Evolutionary conservation across 768 basidiomycete species (phyloP), one percentile per base, ranked within the genome.

Genomic region (Pleurotus sapidus): DNA sequence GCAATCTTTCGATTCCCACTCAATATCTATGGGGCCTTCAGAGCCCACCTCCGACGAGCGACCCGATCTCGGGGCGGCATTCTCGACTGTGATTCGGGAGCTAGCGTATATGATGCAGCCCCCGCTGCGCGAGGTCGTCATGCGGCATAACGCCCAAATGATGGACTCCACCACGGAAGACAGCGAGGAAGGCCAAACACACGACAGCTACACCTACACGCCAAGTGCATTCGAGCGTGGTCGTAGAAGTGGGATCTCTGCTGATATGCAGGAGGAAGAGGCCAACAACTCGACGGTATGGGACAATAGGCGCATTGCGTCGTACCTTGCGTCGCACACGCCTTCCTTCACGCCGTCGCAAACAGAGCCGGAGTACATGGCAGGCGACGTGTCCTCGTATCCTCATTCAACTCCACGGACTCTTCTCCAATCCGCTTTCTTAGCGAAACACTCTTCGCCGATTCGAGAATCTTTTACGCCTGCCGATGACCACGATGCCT

Each of bases 1-100:
- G 2, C 37, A 53, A 15, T 53, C 51, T 5, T 54, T 54, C 51
- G 51, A 54, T 24, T 54, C 51, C 11, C 20, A 25, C 24, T 54
- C 51, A 3, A 54, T 54, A 40, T 54, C 51, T 20, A 54, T 54
- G 51, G 51, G 7, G 3, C 51, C 51, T 2, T 81, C 80, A n/a
- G 79, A 79, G 40, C 75, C 77, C 20, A 84, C 82, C 20, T 82
- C 83, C 20, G 83, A 84, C 64, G 82, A 89, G 67, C 79, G 81
- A 58, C 88, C 88, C 43, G 87, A 89, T 69, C 77, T 91, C 6
- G 89, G 89, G 5, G 51, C 51, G 14, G 86, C 86, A 7, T 90
- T 91, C 68, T 81, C 76, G 12, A 76, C 82, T 37, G 86, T 91
- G 20, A 80, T 91, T 46, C 79, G 87, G n/a, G 88, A 84, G 55